Percentiles rank a stretch among this genome's conserved stretches.
Conservation (phyloP, 108 stramenopile species). For the Conticribra weissflogii region DNA sequence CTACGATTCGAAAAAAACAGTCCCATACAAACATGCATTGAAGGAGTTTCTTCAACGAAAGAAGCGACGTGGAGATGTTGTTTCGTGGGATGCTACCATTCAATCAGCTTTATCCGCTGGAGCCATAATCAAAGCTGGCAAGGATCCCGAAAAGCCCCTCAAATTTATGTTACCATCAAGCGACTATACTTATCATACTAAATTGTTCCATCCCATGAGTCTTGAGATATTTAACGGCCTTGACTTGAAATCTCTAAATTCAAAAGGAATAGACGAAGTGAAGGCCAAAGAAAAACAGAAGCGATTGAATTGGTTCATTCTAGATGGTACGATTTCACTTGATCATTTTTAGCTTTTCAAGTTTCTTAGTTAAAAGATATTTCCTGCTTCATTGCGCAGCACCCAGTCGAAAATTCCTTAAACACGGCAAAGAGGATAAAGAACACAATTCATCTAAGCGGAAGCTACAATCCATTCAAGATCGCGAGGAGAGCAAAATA, state of each 20-base stretch:
- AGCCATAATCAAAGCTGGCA: slow-evolving; percentile 67
- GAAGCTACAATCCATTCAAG: not conserved
- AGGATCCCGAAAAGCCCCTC: slow-evolving; percentile 68
- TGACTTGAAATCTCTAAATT: slow-evolving; percentile 35
- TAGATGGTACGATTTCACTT: too few species aligned
- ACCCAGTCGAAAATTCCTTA: slow-evolving; percentile 55
- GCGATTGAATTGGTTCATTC: slow-evolving; percentile 55
- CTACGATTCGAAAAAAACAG: slow-evolving; percentile 91
- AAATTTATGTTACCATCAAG: slow-evolving; percentile 63
- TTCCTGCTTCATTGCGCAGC: too few species aligned
- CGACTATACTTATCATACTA: slow-evolving; percentile 63
- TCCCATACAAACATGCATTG: slow-evolving; percentile 84
- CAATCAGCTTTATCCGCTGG: slow-evolving; percentile 78
- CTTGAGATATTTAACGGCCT: slow-evolving; percentile 65
- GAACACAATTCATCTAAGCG: slow-evolving; percentile 37
- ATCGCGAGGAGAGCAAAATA: slow-evolving; percentile 1
- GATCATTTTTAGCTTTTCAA: too few species aligned
- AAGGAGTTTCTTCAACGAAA: slow-evolving; percentile 83
- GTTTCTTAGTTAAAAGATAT: too few species aligned
- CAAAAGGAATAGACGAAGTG: slow-evolving; percentile 34
- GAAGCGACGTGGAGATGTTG: slow-evolving; percentile 72
- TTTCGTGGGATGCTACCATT: slow-evolving; percentile 83
- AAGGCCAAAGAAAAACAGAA: slow-evolving; percentile 43
- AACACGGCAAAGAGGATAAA: slow-evolving; percentile 54
- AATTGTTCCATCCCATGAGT: slow-evolving; percentile 71